Evolutionary conservation across 805 yeast genomes (phyloP).

Genomic region (Candida hispaniensis): DNA sequence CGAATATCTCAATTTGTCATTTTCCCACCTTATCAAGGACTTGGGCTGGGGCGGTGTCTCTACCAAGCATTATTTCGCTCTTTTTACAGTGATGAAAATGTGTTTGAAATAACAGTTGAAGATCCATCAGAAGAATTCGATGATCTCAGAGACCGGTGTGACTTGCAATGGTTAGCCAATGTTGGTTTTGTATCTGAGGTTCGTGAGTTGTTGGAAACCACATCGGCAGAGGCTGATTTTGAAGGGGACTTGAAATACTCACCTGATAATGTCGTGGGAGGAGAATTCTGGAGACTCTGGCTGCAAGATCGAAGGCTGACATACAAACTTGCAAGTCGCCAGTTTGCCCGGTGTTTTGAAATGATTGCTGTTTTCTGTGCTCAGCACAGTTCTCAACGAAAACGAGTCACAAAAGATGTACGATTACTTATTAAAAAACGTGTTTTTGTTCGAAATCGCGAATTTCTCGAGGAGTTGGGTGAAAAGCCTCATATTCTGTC

Average conservation of each 20-base stretch:
- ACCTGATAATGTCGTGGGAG: slow-evolving; percentile 17
- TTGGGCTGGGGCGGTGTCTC: slow-evolving; percentile 53
- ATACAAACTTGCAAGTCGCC: slow-evolving; percentile 63
- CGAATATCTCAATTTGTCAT: slow-evolving; percentile 82
- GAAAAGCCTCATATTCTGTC: slow-evolving; percentile 54
- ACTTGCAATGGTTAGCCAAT: slow-evolving; percentile 42
- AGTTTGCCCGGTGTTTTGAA: slow-evolving; percentile 66
- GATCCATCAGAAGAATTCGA: slow-evolving; percentile 93
- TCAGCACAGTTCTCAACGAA: slow-evolving; percentile 14
- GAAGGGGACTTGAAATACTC: slow-evolving; percentile 17
- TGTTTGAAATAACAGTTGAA: slow-evolving; percentile 75
- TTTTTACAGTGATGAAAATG: slow-evolving; percentile 44
- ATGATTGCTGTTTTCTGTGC: slow-evolving; percentile 47
- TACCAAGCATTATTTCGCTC: slow-evolving; percentile 44
- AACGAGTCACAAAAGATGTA: slow-evolving; percentile 24
- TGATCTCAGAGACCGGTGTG: slow-evolving; percentile 76
- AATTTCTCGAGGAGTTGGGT: slow-evolving; percentile 51
- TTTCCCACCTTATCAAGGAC: slow-evolving; percentile 73
- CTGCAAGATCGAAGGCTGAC: slow-evolving; percentile 30
- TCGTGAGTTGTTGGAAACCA: slow-evolving; percentile 23
- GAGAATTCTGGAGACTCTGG: slow-evolving; percentile 29
- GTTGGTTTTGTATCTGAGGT: slow-evolving; percentile 6
- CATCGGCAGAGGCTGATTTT: slow-evolving; percentile 20
- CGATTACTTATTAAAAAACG: slow-evolving; percentile 63
- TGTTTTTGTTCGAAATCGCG: slow-evolving; percentile 66